These are phyloP conservation scores for Bondarzewia mesenterica DNA, from an alignment of 1,284 basidiomycete genomes.

Conservation along the genomic window DNA sequence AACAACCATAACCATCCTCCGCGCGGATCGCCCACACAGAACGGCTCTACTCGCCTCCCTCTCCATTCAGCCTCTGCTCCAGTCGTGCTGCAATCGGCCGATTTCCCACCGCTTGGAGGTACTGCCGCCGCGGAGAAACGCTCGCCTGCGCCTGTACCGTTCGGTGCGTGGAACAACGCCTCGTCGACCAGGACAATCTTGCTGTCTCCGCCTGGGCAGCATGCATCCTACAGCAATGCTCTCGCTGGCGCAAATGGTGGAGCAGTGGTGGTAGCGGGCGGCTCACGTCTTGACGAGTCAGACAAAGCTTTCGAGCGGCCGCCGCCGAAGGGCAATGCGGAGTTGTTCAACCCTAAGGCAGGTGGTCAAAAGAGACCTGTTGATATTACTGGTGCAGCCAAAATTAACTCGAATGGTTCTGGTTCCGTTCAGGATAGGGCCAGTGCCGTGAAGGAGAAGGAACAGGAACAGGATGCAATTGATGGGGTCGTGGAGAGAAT, in stretches of 20 bases:
- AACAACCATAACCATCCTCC: conserved; percentile 30
- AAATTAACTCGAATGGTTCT: background rate
- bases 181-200: background rate
- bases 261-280: conserved; percentile 10
- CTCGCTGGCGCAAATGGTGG: conserved; percentile 12
- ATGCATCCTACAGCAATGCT: conserved; percentile 9
- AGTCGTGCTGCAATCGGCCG: conserved; percentile 45
- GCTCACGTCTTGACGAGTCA: conserved; percentile 35
- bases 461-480: background rate
- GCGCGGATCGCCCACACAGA: conserved; percentile 29
- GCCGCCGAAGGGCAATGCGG: conserved; percentile 38
- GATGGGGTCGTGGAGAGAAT: background rate
- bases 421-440: background rate
- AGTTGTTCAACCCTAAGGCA: conserved; percentile 47
- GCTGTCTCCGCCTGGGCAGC: conserved; percentile 6
- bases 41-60: conserved; percentile 19
- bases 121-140: conserved; percentile 1
- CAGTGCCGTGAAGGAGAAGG: background rate
- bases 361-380: background rate
- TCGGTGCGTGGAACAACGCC: conserved; percentile 9
- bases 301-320: conserved; percentile 44
- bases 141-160: conserved; percentile 2
- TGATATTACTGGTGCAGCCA: background rate
- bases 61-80: conserved; percentile 20
- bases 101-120: conserved; percentile 43